Evolutionary conservation across 345 rosid species (phyloP), one percentile per base, ranked within the genome.

Genomic region (Brassica cretica): DNA sequence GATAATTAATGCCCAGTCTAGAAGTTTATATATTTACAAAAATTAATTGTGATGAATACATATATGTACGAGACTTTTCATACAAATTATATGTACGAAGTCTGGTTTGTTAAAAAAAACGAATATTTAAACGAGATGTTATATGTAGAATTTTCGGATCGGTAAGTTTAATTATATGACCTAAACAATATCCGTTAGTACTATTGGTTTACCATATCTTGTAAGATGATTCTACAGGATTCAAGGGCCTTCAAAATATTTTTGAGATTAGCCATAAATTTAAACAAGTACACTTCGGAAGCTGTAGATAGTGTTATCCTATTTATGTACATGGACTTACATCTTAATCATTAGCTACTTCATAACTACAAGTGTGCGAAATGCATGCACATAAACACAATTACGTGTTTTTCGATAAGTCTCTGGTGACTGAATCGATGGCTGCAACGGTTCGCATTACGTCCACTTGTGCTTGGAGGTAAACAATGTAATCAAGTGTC

Each of bases 401-500:
- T 73, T 61, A 73, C 39, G 5, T 27, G 66, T 35, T 62, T 10
- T 79, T 19, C 12, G 59, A 6, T 18, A 60, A 60, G 74, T 18
- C 15, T 37, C 19, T 10, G 39, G 71, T 18, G 66, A 63, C 62
- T 49, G 16, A 78, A 49, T 68, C 65, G 9, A 80, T 80, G 30
- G 62, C 65, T 55, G 87, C 90, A 24, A 90, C 74, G 41, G 77
- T 75, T 66, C 86, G 81, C 97, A 93, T 93, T 56, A 85, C 92
- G 82, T 87, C 95, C 61, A 93, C 93, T 76, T 91, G 97, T 66
- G 89, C 90, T 76, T 73, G 89, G 69, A 93, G 93, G 64, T 87
- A 87, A 16, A 87, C 49, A 12, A 91, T 85, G 78, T 93, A 93
- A 70, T 91, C 98, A 82, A 93, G 88, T 86, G 96, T 87, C 85